Base-by-base conservation (phyloP, 2,329 filamentous ascomycete genomes). In the Colletotrichum sp. region DNA sequence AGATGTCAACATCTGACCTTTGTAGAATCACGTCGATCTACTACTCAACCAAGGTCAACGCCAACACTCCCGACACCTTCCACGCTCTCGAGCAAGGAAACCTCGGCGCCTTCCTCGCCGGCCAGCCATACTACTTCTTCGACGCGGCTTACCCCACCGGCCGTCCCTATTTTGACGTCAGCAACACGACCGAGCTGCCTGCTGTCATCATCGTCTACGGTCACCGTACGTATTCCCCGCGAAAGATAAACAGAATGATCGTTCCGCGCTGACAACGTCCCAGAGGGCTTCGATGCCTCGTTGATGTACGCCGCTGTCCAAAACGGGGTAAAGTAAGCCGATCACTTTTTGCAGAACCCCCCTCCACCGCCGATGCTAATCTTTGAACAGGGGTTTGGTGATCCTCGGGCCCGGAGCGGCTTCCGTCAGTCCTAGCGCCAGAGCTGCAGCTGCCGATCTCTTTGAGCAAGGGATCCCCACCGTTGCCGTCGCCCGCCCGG, bases 111-210 rank as follows among this genome's bases (percentile, higher is more conserved):
- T 87, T 91, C 79, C 85, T 91, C 73, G 87, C 88, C 61, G 85
- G 89, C n/a, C 84, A 87, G 8, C 88, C 89, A 0, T 90, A 87
- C 78, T 91, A 90, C 82, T 91, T 87, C 82, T 91, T 86, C 76
- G 85, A 84, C 5, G 82, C 89, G 0, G 82, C 86, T 0, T 82
- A 82, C 15, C 86, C 89, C 18, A 84, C 85, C 38, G 83, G 84
- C 10, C 83, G 86, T 73, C 78, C 84, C 64, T 79, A 82, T 24
- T 87, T 83, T 78, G 81, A 80, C 71, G 80, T 84, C 10, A 78
- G 78, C 10, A 80, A 83, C 26, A 78, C 83, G 2, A 84, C 82
- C 1, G 79, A 80, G 10, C 83, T 90, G 5, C 87, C 88, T 0
- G 81, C 86, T 18, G 86, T 89, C 13, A 85, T 87, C 74, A 87